These are phyloP conservation scores for Fusarium sp. DNA, from an alignment of 2,329 filamentous ascomycete species.

Conservation along the genomic window DNA sequence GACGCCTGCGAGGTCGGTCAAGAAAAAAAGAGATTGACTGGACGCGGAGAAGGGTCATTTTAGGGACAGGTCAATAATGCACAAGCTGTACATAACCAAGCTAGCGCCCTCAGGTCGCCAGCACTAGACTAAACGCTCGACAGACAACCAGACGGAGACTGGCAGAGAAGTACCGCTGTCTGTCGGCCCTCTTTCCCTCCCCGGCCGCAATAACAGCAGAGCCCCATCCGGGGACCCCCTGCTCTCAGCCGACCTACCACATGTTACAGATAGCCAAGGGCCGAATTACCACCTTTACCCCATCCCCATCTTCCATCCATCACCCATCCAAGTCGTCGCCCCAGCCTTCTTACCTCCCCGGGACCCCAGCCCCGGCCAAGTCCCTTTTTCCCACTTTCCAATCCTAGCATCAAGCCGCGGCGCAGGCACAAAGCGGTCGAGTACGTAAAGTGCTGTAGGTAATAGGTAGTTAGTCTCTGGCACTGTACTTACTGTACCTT, in stretches of 20 bases:
- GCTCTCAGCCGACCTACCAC: conserved; percentile 35
- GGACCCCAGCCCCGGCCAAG: conserved; percentile 38
- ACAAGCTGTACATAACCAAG: not conserved
- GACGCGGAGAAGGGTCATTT: conserved; percentile 1
- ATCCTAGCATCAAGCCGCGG: conserved; percentile 27
- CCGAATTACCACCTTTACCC: conserved; percentile 40
- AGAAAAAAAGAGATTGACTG: not conserved
- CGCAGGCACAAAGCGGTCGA: conserved; percentile 22
- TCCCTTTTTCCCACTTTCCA: conserved; percentile 34
- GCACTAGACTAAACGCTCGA: conserved; percentile 10
- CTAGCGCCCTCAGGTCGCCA: conserved; percentile 21
- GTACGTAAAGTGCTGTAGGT: conserved; percentile 25
- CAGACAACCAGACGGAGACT: conserved; percentile 17
- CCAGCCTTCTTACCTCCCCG: conserved; percentile 35
- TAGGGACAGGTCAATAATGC: conserved; percentile 10
- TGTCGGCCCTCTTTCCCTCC: conserved; percentile 30
- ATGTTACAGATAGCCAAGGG: conserved; percentile 39
- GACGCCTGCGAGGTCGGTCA: conserved; percentile 1
- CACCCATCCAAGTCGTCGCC: conserved; percentile 9
- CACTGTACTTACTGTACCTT: not conserved
- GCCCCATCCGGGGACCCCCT: conserved; percentile 41
- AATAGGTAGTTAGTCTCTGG: not conserved
- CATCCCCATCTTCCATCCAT: conserved; percentile 35
- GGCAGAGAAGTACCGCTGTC: conserved; percentile 3
- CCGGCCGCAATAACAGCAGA: conserved; percentile 38